Conservation (phyloP, 768 basidiomycete species). For the Roridomyces roridus region DNA sequence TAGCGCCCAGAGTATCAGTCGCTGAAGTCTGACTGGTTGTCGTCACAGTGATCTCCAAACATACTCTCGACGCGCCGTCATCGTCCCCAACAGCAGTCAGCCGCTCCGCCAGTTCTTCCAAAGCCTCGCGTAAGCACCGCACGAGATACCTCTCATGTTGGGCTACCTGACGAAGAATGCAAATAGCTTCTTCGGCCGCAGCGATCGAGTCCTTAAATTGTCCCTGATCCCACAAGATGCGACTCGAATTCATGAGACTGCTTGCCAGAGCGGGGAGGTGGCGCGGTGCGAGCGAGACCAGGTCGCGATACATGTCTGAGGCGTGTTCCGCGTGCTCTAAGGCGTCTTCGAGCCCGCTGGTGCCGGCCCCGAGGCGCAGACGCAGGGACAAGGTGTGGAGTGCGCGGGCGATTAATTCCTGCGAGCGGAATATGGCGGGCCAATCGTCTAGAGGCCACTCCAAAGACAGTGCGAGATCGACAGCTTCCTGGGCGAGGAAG, state of each 20-base stretch:
- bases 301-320: background rate
- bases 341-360: background rate
- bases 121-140: background rate
- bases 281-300: background rate
- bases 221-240: background rate
- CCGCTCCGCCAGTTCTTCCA: background rate
- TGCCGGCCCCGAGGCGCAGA: no score
- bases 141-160: background rate
- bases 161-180: background rate
- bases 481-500: background rate
- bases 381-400: no score
- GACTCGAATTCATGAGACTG: background rate
- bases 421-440: background rate
- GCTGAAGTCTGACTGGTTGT: no score
- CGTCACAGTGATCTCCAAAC: no score
- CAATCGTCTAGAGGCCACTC: background rate
- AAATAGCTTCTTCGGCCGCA: background rate
- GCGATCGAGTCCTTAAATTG: background rate
- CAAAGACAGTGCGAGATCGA: background rate
- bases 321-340: background rate
- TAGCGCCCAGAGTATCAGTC: no score
- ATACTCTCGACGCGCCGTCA: background rate
- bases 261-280: background rate
- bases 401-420: background rate
- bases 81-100: background rate